Base-by-base conservation (phyloP, 306 rosid species). In the Cucumis melo region DNA sequence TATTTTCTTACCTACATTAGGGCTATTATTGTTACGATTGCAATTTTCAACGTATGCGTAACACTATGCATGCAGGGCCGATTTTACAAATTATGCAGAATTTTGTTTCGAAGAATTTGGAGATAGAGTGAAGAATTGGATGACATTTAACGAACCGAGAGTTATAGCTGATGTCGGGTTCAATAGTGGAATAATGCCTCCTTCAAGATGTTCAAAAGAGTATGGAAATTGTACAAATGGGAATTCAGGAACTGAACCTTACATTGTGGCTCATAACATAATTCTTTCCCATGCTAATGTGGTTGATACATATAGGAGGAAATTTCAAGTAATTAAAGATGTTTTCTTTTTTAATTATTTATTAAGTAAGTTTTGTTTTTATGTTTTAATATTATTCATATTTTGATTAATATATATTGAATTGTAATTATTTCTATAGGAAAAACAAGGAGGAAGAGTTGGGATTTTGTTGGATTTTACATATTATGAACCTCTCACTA, bases 91-190 rank as follows among this genome's bases (percentile, higher is more conserved):
- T 44, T 93, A 85, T 78, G 98, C 94, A 5, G 98, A 93, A 2
- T 93, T 93, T 29, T 91, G 98, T 77, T 93, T 93, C 85, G 86
- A 90, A 91, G 80, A 85, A 10, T 93, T 85, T 62, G 98, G 97
- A 73, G 98, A 90, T 75, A 86, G 97, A 85, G 96, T 93, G 21
- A 90, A 91, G 89, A 90, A 93, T 24, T 93, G 97, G 98, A 88
- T 91, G 96, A 91, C 98, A 14, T 93, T 90, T 27, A 93, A 91
- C 23, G 98, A 91, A 67, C 97, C 98, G 0, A 82, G 96, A 77
- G 97, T 93, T 0, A 88, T 88, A 75, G 96, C 98, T 82, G 94
- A 96, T 61, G 92, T 91, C 84, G 98, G 97, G 5, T 93, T 88
- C 85, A 97, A 93, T 61, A 89, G 84, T 27, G 98, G 98, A 15